Evolutionary conservation across 2,329 filamentous ascomycete species (phyloP), one percentile per base, ranked within the genome.

Genomic region (Ophiostoma angusticollis): DNA sequence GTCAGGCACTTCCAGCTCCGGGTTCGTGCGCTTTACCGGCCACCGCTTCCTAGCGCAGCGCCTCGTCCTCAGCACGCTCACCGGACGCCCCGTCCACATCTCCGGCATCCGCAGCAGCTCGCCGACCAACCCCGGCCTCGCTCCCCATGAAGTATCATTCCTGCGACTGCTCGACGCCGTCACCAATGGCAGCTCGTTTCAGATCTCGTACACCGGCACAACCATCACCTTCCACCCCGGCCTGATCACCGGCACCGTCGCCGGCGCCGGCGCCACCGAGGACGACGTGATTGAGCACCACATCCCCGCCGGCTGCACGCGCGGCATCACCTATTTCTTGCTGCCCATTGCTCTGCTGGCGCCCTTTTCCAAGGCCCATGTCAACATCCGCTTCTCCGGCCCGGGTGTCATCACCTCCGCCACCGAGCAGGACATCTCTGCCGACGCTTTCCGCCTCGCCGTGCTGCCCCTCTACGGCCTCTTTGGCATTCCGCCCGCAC

Each of bases 161-260:
- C 73, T 98, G 23, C 87, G 91, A 41, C 81, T 98, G 14, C 78
- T 98, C 54, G 91, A 96, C 60, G 74, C 84, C 49, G 72, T 98
- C 52, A 98, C 91, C 54, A 98, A 98, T 67, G 91, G 91, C 62
- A 84, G 83, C 42, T 78, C 82, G 40, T 85, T 96, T 63, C 87
- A 95, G 54, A 94, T 98, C 50, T 94, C 86, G 9, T 91, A 93
- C 63, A 95, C 86, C 1, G 91, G 91, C 55, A 96, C 91, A 0
- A 87, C 85, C 1, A 74, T 98, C 40, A 80, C 87, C 27, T 98
- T 93, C 63, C 81, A 84, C 48, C 91, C 91, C 0, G 91, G 91
- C 25, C 68, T 98, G 29, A 93, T 98, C 52, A 91, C 85, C 0
- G 91, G 91, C 45, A 81, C 79, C 33, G 76, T 82, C 18, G 69